Conservation (phyloP, 2,329 filamentous ascomycete genomes). For the Gaeumannomyces sp. region DNA sequence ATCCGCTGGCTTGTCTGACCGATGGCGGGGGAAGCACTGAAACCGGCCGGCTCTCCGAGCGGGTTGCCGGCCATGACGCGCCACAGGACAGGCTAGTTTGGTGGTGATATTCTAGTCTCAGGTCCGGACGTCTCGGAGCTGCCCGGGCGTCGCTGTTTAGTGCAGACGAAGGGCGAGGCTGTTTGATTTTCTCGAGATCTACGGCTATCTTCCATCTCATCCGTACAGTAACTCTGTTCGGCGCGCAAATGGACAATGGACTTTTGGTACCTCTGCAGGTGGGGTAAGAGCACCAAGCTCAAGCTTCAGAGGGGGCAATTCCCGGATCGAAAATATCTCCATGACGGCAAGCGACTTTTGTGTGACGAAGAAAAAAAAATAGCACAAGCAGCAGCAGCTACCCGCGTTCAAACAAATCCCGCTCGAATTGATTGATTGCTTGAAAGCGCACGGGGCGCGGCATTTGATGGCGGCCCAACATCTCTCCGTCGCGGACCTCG, state of each 20-base stretch:
- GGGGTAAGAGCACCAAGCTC: background rate
- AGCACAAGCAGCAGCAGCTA: background rate
- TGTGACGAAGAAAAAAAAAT: background rate
- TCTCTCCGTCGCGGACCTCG: conserved; percentile 27
- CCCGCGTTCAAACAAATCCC: background rate
- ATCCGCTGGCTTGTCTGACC: background rate
- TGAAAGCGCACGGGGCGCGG: too few relatives aligned
- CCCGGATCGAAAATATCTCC: background rate
- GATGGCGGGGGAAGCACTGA: background rate
- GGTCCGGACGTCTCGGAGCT: background rate
- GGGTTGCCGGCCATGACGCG: background rate
- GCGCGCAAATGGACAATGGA: too few relatives aligned
- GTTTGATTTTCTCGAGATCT: background rate
- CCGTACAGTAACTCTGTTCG: too few relatives aligned
- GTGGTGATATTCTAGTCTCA: background rate
- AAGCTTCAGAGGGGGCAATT: too few relatives aligned
- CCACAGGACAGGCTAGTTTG: too few relatives aligned
- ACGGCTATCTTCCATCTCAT: too few relatives aligned
- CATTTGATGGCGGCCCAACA: conserved; percentile 2
- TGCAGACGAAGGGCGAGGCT: background rate
- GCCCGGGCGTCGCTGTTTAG: background rate
- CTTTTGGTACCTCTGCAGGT: background rate
- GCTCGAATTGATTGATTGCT: too few relatives aligned
- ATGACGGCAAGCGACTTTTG: background rate
- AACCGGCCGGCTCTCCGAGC: background rate